phyloP scores from a whole-genome alignment of 2,329 filamentous ascomycete genomes.

The Periconia digitata region DNA sequence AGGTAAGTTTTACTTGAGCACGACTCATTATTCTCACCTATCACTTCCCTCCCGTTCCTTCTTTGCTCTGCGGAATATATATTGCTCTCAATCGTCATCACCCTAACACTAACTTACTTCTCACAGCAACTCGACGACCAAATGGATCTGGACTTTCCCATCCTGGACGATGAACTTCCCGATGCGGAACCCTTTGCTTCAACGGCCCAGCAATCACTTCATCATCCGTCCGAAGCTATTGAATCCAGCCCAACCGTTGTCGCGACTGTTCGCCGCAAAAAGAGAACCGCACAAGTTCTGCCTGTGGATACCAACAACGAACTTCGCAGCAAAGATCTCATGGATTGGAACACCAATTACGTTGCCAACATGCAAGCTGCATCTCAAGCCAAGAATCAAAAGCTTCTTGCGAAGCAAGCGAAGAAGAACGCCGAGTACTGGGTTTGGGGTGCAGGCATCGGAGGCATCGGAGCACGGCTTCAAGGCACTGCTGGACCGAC shows the following conservation, averaged over 20 bases:
- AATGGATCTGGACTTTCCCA: conserved; percentile 34
- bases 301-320: conserved; percentile 53
- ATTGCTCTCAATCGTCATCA: neutral
- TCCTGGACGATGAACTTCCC: conserved; percentile 37
- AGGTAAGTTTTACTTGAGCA: conserved; percentile 38
- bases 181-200: conserved; percentile 32
- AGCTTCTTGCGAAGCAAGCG: conserved; percentile 49
- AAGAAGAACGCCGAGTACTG: conserved; percentile 66
- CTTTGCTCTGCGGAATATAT: neutral
- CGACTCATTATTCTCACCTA: conserved; percentile 7
- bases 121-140: conserved; percentile 25
- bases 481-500: conserved; percentile 45
- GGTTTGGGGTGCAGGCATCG: conserved; percentile 60
- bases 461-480: conserved; percentile 53
- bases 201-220: conserved; percentile 8
- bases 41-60: conserved; percentile 1
- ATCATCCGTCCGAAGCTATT: conserved; percentile 21
- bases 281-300: conserved; percentile 45
- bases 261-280: conserved; percentile 45
- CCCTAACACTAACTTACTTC: conserved; percentile 17
- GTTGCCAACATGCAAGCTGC: conserved; percentile 60
- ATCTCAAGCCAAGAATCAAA: conserved; percentile 46
- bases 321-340: conserved; percentile 59
- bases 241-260: conserved; percentile 42
- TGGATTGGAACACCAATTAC: conserved; percentile 62